These are phyloP conservation scores for Hanseniaspora singularis DNA, from an alignment of 805 yeast genomes.

Conservation along the genomic window DNA sequence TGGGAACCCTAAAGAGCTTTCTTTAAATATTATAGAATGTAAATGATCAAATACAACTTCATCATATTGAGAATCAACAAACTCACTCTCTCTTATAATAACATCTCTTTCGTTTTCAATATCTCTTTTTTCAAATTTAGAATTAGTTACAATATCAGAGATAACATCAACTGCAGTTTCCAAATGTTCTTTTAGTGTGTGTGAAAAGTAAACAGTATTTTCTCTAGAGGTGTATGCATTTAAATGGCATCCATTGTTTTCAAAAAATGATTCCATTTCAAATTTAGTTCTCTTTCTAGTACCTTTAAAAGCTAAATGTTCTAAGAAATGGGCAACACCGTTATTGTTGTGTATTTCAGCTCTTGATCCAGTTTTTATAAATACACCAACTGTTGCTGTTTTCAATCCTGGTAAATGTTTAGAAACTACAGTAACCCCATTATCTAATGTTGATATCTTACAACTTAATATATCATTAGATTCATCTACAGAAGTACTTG, in stretches of 20 bases:
- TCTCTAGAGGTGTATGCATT: constrained; percentile 98
- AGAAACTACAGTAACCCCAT: constrained; percentile 90
- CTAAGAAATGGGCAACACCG: constrained; percentile 96
- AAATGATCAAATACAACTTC: constrained; percentile 95
- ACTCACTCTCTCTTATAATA: constrained; percentile 90
- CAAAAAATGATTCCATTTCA: constrained; percentile 81
- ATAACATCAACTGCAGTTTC: constrained; percentile 78
- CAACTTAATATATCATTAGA: constrained; percentile 4
- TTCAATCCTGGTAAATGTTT: constrained; percentile 75
- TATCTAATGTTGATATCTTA: constrained; percentile 61
- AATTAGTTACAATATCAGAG: constrained; percentile 77
- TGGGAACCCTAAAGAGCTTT: constrained; percentile 91
- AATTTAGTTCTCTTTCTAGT: constrained; percentile 70
- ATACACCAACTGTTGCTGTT: constrained; percentile 95
- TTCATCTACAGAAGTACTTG: background rate
- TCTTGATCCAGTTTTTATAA: constrained; percentile 97
- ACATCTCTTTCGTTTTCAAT: constrained; percentile 95
- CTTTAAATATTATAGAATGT: constrained; percentile 81
- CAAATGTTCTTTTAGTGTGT: constrained; percentile 67
- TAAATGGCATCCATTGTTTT: constrained; percentile 89
- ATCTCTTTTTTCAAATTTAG: constrained; percentile 69
- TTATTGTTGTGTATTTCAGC: constrained; percentile 76
- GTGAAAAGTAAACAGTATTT: constrained; percentile 92
- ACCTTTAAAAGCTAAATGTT: constrained; percentile 94
- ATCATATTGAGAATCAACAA: constrained; percentile 95